phyloP scores from a whole-genome alignment of 2,329 filamentous ascomycete genomes.

The Fusarium virguliforme region DNA sequence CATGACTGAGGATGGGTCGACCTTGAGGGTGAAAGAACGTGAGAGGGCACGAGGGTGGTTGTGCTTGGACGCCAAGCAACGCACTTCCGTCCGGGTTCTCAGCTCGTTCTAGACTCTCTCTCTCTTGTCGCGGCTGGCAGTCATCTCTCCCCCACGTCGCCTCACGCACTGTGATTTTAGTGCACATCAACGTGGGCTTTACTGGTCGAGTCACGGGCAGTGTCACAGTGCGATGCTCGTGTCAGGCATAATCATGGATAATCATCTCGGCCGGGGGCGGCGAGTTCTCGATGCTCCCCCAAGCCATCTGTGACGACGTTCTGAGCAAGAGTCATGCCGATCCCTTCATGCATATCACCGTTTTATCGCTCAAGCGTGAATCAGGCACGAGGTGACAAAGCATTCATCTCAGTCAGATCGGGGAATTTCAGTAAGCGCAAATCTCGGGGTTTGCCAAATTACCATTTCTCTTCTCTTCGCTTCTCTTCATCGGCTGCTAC shows the following conservation, averaged over 20 bases:
- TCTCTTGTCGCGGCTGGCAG: slow-evolving; percentile 10
- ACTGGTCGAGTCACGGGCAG: background rate
- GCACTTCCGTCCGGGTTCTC: slow-evolving; percentile 23
- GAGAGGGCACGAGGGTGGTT: slow-evolving; percentile 11
- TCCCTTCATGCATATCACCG: slow-evolving; percentile 39
- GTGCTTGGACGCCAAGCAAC: slow-evolving; percentile 17
- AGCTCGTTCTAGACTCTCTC: slow-evolving; percentile 15
- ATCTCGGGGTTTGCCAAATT: slow-evolving; percentile 7
- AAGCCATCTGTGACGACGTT: slow-evolving; percentile 26
- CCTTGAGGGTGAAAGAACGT: slow-evolving; percentile 19
- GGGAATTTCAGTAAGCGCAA: slow-evolving; percentile 9
- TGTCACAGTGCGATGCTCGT: slow-evolving; percentile 15
- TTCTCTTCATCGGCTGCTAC: slow-evolving; percentile 4
- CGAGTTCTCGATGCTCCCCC: slow-evolving; percentile 36
- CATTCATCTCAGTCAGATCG: slow-evolving; percentile 7
- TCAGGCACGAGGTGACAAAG: slow-evolving; percentile 18
- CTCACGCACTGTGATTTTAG: slow-evolving; percentile 10
- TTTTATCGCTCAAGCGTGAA: slow-evolving; percentile 31
- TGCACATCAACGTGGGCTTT: background rate
- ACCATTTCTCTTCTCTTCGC: background rate
- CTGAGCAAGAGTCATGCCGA: slow-evolving; percentile 30
- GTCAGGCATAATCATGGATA: slow-evolving; percentile 14
- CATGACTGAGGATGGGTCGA: slow-evolving; percentile 30
- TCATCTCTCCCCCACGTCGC: background rate
- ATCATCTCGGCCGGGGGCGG: slow-evolving; percentile 19